Percentiles rank a stretch among this genome's conserved stretches.
Conservation (phyloP, 179 eudicot species). For the Silene vulgaris region DNA sequence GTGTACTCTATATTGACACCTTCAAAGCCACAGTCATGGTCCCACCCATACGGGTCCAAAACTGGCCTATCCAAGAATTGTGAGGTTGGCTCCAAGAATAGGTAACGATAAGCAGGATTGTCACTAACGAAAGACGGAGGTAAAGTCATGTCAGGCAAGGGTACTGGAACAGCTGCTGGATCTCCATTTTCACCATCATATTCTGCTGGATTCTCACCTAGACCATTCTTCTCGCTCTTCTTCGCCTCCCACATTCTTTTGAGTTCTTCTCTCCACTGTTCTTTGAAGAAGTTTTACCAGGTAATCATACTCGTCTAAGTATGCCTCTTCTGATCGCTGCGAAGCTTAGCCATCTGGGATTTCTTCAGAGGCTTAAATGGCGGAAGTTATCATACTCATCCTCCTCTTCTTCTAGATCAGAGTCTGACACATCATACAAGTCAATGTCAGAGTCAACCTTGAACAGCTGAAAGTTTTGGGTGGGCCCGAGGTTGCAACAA, state of each 20-base stretch:
- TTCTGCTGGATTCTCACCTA: slow-evolving; percentile 45
- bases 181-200: slow-evolving; percentile 49
- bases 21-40: slow-evolving; percentile 96
- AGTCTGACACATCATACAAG: slow-evolving; percentile 66
- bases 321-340: no score
- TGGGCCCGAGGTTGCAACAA: slow-evolving; percentile 80
- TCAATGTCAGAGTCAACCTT: slow-evolving; percentile 90
- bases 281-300: no score
- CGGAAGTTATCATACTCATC: no score
- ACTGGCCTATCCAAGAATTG: slow-evolving; percentile 92
- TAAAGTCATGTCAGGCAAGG: slow-evolving; percentile 92
- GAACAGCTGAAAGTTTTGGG: slow-evolving; percentile 81
- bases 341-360: no score
- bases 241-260: slow-evolving; percentile 73
- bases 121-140: slow-evolving; percentile 89
- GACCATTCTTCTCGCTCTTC: slow-evolving; percentile 47
- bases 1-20: slow-evolving; percentile 84
- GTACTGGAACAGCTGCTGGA: slow-evolving; percentile 87
- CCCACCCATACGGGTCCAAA: slow-evolving; percentile 93
- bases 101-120: slow-evolving; percentile 78
- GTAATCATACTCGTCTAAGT: no score
- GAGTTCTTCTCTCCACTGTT: slow-evolving; percentile 6
- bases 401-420: slow-evolving; percentile 61
- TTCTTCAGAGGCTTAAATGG: no score
- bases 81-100: slow-evolving; percentile 87